Evolutionary conservation across 2,329 filamentous ascomycete genomes (phyloP).

Genomic region (Trichoderma cornu-damae): DNA sequence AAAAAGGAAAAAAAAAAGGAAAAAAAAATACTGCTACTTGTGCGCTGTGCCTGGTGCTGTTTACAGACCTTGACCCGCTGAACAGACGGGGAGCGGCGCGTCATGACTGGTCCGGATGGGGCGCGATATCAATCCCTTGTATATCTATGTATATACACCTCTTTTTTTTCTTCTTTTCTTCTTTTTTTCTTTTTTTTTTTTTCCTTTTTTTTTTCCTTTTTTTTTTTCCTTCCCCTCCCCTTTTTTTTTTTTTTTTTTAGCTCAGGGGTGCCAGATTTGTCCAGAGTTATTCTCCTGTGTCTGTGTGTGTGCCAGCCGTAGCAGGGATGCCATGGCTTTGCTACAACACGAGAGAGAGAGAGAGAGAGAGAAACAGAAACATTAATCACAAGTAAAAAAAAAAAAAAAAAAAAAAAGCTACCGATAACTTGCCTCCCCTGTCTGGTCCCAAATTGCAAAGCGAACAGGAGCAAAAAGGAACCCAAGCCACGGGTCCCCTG

Average conservation of each 20-base stretch:
- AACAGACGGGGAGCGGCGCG: neutral
- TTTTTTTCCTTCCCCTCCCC: neutral
- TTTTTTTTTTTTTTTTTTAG: neutral
- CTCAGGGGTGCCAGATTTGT: conserved; percentile 4
- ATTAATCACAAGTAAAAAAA: neutral
- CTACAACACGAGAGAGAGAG: neutral
- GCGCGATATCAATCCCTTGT: neutral
- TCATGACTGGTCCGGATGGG: conserved; percentile 1
- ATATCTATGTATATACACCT: neutral
- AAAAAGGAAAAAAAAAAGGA: too few relatives aligned
- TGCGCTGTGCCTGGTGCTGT: too few relatives aligned
- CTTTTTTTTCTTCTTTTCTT: neutral
- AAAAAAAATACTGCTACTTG: too few relatives aligned
- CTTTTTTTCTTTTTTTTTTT: neutral
- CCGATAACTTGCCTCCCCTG: neutral
- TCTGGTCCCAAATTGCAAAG: neutral
- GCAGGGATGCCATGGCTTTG: conserved; percentile 10
- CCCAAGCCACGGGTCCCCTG: neutral
- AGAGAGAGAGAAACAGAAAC: neutral
- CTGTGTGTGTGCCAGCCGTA: neutral
- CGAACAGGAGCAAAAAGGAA: neutral
- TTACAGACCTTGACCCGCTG: conserved; percentile 11
- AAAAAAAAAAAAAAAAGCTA: neutral
- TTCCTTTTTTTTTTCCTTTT: too few relatives aligned
- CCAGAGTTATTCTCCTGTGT: neutral